phyloP scores from a whole-genome alignment of 345 rosid species.

The Combretum micranthum region DNA sequence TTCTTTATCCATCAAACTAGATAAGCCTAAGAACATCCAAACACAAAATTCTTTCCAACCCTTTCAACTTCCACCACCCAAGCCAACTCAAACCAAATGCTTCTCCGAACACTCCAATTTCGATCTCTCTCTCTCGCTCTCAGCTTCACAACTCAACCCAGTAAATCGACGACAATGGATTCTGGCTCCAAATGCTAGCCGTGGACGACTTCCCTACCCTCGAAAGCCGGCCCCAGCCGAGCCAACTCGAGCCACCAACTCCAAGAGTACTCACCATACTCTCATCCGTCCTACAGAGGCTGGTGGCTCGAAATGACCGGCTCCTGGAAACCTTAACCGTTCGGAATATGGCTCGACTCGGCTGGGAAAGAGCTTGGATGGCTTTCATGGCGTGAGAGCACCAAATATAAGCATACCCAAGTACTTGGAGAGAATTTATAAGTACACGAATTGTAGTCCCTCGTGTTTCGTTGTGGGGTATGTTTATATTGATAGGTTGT shows the following conservation, averaged over 20 bases:
- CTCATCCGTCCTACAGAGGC: slow-evolving; percentile 57
- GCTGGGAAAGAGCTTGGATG: slow-evolving; percentile 54
- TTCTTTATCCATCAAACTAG: background rate
- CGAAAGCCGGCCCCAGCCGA: slow-evolving; percentile 26
- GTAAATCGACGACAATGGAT: slow-evolving; percentile 11
- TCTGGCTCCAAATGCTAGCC: slow-evolving; percentile 29
- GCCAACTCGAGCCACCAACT: slow-evolving; percentile 25
- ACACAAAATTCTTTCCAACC: too few relatives aligned
- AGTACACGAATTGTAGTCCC: slow-evolving; percentile 79
- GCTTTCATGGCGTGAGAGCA: slow-evolving; percentile 73
- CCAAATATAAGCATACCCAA: slow-evolving; percentile 68
- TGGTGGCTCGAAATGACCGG: slow-evolving; percentile 67
- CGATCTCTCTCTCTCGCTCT: background rate
- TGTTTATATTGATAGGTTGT: slow-evolving; percentile 67
- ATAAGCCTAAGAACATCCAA: slow-evolving; percentile 2
- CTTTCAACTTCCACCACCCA: slow-evolving; percentile 10
- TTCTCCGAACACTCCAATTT: background rate
- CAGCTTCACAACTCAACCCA: background rate
- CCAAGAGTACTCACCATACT: slow-evolving; percentile 71
- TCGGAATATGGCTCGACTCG: slow-evolving; percentile 4
- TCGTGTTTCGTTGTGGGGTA: slow-evolving; percentile 84
- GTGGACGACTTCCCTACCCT: slow-evolving; percentile 14
- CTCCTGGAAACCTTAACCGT: slow-evolving; percentile 28
- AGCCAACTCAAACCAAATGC: background rate
- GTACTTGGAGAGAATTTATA: slow-evolving; percentile 81